A percentile compares a stretch with the other conserved stretches of the same genome.
phyloP scores from a whole-genome alignment of 495 filamentous ascomycete species.

The Penicillium maclennaniae region DNA sequence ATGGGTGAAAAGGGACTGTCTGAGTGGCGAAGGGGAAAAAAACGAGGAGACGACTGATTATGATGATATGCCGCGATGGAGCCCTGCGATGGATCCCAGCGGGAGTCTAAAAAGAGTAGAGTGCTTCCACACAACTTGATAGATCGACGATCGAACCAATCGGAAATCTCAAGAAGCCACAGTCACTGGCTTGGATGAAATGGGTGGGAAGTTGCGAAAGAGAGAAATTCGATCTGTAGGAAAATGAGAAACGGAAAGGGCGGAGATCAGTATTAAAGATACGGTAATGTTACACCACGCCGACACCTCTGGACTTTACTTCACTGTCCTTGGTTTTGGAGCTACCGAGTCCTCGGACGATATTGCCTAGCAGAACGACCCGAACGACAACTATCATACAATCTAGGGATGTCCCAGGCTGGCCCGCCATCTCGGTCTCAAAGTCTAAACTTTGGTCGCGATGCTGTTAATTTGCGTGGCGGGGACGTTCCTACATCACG shows the following conservation, averaged over 20 bases:
- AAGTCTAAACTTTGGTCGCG: neutral
- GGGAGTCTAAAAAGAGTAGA: slow-evolving; percentile 25
- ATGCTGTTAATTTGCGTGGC: slow-evolving; percentile 23
- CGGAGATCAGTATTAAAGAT: slow-evolving; percentile 8
- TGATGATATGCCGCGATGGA: slow-evolving; percentile 16
- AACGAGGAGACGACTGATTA: slow-evolving; percentile 7
- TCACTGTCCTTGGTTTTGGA: neutral
- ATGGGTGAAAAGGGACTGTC: neutral
- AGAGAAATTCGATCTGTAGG: slow-evolving; percentile 23
- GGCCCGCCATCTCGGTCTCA: slow-evolving; percentile 1
- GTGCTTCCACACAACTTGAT: slow-evolving; percentile 12
- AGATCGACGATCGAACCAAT: slow-evolving; percentile 21
- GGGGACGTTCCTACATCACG: slow-evolving; percentile 12
- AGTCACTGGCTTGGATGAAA: slow-evolving; percentile 1
- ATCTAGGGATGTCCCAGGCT: neutral
- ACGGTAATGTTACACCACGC: slow-evolving; percentile 14
- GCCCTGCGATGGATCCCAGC: slow-evolving; percentile 29
- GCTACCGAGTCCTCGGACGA: too few relatives aligned
- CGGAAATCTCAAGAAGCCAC: neutral
- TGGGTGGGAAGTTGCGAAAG: neutral
- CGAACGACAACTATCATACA: neutral
- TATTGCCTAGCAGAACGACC: too few relatives aligned
- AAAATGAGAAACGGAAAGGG: slow-evolving; percentile 15
- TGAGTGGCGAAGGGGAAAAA: neutral
- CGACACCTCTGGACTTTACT: neutral